These are phyloP conservation scores for Pichiaceae sp. DNA, from an alignment of 1,139 yeast species.

Conservation along the genomic window DNA sequence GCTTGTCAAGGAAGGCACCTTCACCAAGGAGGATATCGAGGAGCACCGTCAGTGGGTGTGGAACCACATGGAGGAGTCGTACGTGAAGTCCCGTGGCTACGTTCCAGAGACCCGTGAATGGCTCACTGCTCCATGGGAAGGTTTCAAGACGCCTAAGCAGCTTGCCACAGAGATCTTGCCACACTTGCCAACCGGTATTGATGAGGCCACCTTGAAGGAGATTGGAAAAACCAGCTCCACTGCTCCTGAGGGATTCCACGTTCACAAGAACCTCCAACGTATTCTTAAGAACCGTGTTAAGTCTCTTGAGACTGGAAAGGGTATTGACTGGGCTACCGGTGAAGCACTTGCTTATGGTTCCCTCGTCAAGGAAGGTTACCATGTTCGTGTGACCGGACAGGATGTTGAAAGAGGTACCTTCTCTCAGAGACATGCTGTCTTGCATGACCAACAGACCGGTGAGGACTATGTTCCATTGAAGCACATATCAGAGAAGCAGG, in stretches of 20 bases:
- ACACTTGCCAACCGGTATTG: slow-evolving; percentile 91
- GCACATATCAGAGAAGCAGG: slow-evolving; percentile 72
- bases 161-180: slow-evolving; percentile 93
- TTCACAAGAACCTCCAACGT: slow-evolving; percentile 95
- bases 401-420: slow-evolving; percentile 99
- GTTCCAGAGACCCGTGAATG: slow-evolving; percentile 92
- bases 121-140: slow-evolving; percentile 99
- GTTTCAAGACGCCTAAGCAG: slow-evolving; percentile 95
- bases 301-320: slow-evolving; percentile 81
- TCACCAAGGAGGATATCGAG: slow-evolving; percentile 81
- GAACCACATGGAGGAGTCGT: slow-evolving; percentile 86
- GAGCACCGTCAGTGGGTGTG: slow-evolving; percentile 99
- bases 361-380: slow-evolving; percentile 85
- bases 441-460: slow-evolving; percentile 92
- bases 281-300: slow-evolving; percentile 82
- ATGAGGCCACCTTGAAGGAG: slow-evolving; percentile 59
- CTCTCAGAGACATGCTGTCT: slow-evolving; percentile 98
- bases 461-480: slow-evolving; percentile 77
- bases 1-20: slow-evolving; percentile 78
- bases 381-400: slow-evolving; percentile 96
- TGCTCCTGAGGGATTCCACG: slow-evolving; percentile 83
- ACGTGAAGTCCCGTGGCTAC: slow-evolving; percentile 80
- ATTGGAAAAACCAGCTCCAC: slow-evolving; percentile 75
- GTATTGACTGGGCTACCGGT: slow-evolving; percentile 99
- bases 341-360: slow-evolving; percentile 98